Base-by-base conservation (phyloP, 176 grass and related monocot species). In the Oropetium thomaeum region DNA sequence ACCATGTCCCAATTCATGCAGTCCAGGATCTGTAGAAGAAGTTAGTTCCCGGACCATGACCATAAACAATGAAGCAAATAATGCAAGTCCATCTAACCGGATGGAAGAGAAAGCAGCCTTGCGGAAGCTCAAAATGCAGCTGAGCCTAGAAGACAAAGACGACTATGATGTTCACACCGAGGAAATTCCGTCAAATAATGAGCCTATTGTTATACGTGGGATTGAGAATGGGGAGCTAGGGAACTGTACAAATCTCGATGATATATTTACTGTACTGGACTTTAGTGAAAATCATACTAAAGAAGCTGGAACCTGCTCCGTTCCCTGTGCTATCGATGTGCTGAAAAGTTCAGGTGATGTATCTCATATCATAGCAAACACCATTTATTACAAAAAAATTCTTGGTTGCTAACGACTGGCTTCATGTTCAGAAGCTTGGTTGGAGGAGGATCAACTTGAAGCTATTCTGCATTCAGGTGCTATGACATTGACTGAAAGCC, bases 1-100 rank as follows among this genome's bases (percentile, higher is more conserved):
- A 35, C 75, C 34, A 41, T 70, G 66, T 77, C 70, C 76, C n/a
- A 86, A 40, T 40, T 88, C 82, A 34, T 32, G 39, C 86, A 88
- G 89, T 78, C 79, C 79, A 30, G 87, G 69, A 73, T 95, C 89
- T 25, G 68, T 16, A 0, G 95, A 92, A 81, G 96, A 99, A 87
- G 89, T 95, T 75, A 86, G 80, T 87, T 99, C 96, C 73, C 76
- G 65, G 45, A 83, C 76, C 48, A 10, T 55, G 67, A 64, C 30
- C 27, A 28, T 47, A 81, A 87, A 74, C 65, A 59, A 77, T 64
- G 70, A 80, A 44, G 60, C 38, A 75, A 59, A 63, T 28, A 27
- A 64, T 49, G 58, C 28, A 37, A 67, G 68, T 70, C 60, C 1
- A 85, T 82, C 75, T 41, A 86, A 92, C 52, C 86, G 71, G 73